Percentiles rank a stretch among this genome's conserved stretches.
phyloP scores from a whole-genome alignment of 116 monocot species.

The Cymodocea nodosa region DNA sequence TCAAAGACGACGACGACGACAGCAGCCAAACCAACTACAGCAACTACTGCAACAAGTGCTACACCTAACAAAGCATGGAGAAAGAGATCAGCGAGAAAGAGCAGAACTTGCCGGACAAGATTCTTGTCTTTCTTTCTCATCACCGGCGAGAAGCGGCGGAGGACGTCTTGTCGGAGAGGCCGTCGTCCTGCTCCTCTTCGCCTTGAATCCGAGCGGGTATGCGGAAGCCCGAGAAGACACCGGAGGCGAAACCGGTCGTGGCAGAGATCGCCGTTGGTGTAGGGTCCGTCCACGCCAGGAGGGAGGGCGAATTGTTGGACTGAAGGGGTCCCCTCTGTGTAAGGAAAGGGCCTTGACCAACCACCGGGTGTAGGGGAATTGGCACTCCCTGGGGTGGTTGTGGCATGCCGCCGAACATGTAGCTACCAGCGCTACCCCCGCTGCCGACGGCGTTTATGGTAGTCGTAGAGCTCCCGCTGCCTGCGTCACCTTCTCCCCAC shows the following conservation, averaged over 20 bases:
- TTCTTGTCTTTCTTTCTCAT: constrained; percentile 5
- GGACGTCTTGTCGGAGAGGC: constrained; percentile 7
- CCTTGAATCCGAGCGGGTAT: constrained; percentile 23
- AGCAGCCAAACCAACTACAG: not conserved
- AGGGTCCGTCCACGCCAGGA: constrained; percentile 21
- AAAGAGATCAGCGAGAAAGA: not conserved
- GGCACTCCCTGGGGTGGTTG: constrained; percentile 16
- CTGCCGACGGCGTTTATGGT: not conserved
- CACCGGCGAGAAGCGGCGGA: constrained; percentile 9
- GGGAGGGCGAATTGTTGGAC: constrained; percentile 58
- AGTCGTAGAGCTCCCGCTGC: not conserved
- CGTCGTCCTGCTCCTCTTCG: constrained; percentile 19
- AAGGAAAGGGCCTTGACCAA: constrained; percentile 53
- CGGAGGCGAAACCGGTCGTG: constrained; percentile 8
- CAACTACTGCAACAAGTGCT: not conserved
- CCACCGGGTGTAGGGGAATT: constrained; percentile 12
- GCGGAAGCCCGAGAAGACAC: constrained; percentile 17
- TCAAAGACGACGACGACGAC: no score
- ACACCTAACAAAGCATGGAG: not conserved
- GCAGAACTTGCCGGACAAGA: not conserved
- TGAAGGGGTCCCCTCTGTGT: constrained; percentile 99
- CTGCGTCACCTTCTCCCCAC: constrained; percentile 3
- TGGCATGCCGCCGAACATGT: constrained; percentile 10
- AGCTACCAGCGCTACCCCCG: constrained; percentile 20
- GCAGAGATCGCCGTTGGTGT: not conserved